Conservation (phyloP, 192 early-diverging fungal species). For the Phlyctochytrium bullatum region DNA sequence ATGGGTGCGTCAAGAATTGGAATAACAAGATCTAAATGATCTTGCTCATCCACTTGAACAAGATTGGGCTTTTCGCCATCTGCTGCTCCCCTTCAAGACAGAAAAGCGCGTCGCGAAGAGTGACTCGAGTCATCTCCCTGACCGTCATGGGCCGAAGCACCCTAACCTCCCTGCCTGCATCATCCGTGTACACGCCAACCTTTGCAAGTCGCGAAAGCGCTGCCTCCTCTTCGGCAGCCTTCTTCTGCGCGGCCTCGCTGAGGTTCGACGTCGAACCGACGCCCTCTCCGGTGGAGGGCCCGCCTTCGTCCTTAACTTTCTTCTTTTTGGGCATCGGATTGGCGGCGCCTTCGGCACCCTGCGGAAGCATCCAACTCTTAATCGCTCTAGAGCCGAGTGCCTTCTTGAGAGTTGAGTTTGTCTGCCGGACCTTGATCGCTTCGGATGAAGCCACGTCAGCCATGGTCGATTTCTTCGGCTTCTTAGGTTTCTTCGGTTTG, state of each 20-base stretch:
- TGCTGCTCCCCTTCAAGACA: conserved; percentile 20
- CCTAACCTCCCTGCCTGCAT: conserved; percentile 13
- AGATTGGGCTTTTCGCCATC: not conserved
- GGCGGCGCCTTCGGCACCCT: not conserved
- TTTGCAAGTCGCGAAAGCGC: not conserved
- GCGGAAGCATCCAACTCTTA: not conserved
- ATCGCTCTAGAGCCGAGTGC: not conserved
- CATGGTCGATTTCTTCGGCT: too few species aligned
- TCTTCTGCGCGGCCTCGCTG: conserved; percentile 8
- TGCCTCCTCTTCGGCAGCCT: conserved; percentile 4
- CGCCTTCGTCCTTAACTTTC: conserved; percentile 12
- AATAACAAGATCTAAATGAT: conserved; percentile 19
- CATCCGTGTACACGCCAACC: conserved; percentile 5
- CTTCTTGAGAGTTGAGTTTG: not conserved
- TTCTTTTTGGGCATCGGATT: conserved; percentile 9
- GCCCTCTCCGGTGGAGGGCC: conserved; percentile 4
- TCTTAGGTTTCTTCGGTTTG: not conserved
- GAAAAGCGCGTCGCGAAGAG: conserved; percentile 23
- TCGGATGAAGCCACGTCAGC: not conserved
- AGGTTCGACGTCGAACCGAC: conserved; percentile 12
- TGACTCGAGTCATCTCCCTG: conserved; percentile 27
- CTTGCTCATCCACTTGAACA: conserved; percentile 19
- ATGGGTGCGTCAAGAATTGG: too few species aligned
- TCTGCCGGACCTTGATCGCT: not conserved
- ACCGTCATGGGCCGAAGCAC: conserved; percentile 15